Evolutionary conservation across 495 filamentous ascomycete species (phyloP), one percentile per base, ranked within the genome.

Genomic region (Lineolata rhizophorae): DNA sequence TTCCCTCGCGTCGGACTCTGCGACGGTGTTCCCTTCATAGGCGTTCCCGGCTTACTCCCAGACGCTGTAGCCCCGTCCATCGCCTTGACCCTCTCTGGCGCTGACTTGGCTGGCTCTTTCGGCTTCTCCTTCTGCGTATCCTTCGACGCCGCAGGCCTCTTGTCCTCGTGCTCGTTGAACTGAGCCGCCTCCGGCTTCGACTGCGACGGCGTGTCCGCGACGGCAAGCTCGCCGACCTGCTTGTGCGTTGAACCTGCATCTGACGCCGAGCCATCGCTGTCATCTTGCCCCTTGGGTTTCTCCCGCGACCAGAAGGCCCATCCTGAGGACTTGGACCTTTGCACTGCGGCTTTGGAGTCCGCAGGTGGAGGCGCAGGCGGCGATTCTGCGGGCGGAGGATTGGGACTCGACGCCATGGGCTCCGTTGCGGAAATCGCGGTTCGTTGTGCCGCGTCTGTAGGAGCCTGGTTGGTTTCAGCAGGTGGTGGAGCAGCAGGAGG

Each of bases 221-320:
- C 60, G 8, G 73, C 69, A 9, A 81, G 51, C 45, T 85, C 70
- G 2, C 74, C 73, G 18, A 64, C 45, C 41, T 55, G 43, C 27
- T 54, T 54, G 22, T 75, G 63, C 6, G 54, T 45, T 21, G 60
- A 53, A 16, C 44, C 46, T 21, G 61, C 54, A 17, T 48, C 44
- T 1, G 58, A 33, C 6, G 22, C 6, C 22, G 6, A n/a, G 22
- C 22, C n/a, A 6, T 25, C n/a, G 22, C n/a, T n/a, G n/a, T n/a
- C n/a, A n/a, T n/a, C n/a, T 5, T 58, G 51, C 35, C 37, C 36
- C 31, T 64, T 66, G 8, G 65, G 43, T 13, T 61, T 51, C 12
- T 79, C 76, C 34, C 64, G 68, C 4, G 75, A 80, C 76, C 76
- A 90, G 39, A 90, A 90, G 1, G 73, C 79, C 80, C 80, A 90